Percentiles rank a stretch among this genome's conserved stretches.
Evolutionary conservation across 768 basidiomycete genomes (phyloP).

Genomic region (Russula sp.): DNA sequence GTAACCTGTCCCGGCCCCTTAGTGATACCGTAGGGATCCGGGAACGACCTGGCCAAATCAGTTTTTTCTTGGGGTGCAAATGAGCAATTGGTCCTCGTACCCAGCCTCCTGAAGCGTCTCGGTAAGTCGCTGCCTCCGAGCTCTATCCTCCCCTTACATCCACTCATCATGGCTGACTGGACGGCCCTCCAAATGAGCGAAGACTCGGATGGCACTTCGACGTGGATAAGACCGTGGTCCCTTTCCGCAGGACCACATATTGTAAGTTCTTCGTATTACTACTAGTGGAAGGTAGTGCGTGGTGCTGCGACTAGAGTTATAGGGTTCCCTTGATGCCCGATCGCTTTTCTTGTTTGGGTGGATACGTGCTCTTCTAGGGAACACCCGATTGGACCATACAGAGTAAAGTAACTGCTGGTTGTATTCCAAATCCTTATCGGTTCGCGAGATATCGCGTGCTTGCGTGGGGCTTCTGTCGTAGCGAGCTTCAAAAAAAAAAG

Average conservation of each 20-base stretch:
- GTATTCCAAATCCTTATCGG: neutral
- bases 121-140: neutral
- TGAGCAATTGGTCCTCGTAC: neutral
- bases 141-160: neutral
- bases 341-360: neutral
- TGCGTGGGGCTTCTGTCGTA: constrained; percentile 8
- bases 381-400: constrained; percentile 1
- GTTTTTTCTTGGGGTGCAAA: neutral
- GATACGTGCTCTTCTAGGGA: neutral
- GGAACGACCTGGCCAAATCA: neutral
- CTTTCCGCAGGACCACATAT: neutral
- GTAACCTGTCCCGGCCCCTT: neutral
- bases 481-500: constrained; percentile 4
- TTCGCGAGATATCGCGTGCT: neutral
- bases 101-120: neutral
- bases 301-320: neutral
- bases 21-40: neutral
- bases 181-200: neutral
- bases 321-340: neutral
- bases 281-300: neutral
- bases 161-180: neutral
- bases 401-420: neutral
- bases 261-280: neutral
- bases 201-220: too few species aligned
- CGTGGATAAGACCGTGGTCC: neutral